Percentiles rank a stretch among this genome's conserved stretches.
These are phyloP conservation scores for Porpolomopsis calyptriformis DNA, from an alignment of 768 basidiomycete species.

Conservation along the genomic window DNA sequence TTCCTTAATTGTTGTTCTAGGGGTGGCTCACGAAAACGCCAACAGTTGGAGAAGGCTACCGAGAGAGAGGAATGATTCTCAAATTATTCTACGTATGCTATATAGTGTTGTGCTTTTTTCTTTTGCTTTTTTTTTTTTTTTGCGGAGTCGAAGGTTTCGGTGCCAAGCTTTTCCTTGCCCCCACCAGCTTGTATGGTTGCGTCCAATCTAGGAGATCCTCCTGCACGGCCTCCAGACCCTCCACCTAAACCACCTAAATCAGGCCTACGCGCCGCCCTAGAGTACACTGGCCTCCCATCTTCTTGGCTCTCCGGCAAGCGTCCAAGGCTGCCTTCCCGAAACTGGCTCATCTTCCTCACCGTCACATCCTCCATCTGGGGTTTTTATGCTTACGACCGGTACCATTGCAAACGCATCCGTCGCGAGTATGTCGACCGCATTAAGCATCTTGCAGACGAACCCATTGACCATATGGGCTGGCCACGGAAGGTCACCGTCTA, in stretches of 20 bases:
- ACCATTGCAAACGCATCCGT: conserved; percentile 67
- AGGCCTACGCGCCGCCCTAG: conserved; percentile 51
- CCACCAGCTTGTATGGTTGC: no score
- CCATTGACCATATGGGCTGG: conserved; percentile 49
- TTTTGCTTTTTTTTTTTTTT: no score
- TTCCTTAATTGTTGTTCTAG: conserved; percentile 19
- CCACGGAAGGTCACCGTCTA: conserved; percentile 80
- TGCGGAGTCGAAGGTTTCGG: no score
- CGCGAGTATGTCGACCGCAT: conserved; percentile 74
- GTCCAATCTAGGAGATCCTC: no score
- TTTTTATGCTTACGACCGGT: conserved; percentile 78
- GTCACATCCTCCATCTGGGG: conserved; percentile 61
- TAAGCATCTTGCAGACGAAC: conserved; percentile 60
- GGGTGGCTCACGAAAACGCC: conserved; percentile 53
- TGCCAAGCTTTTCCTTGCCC: no score
- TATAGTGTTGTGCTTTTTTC: no score
- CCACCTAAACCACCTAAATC: conserved; percentile 24
- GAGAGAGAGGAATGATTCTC: conserved; percentile 24
- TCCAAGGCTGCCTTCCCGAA: conserved; percentile 80
- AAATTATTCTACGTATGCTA: conserved; percentile 9
- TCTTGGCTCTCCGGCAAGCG: conserved; percentile 79
- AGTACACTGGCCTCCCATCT: conserved; percentile 57
- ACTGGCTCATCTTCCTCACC: conserved; percentile 88
- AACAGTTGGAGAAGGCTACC: conserved; percentile 54
- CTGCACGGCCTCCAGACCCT: conserved; percentile 6